phyloP scores from a whole-genome alignment of 2,329 filamentous ascomycete species.

The Pseudohalonectria lignicola region DNA sequence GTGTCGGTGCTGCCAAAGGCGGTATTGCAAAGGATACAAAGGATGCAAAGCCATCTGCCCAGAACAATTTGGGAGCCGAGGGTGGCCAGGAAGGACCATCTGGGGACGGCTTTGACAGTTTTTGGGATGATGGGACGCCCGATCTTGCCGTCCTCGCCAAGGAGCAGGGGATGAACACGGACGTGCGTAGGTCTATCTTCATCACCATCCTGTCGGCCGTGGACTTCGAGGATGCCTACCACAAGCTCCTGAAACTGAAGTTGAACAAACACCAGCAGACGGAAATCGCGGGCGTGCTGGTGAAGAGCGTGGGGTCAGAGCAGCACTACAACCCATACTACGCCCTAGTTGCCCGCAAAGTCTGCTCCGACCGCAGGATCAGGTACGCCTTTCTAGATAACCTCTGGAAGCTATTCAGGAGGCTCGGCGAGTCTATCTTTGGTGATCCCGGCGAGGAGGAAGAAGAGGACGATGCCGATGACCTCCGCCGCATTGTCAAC shows the following conservation, averaged over 20 bases:
- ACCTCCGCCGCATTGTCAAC: constrained; percentile 38
- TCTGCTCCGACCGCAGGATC: constrained; percentile 66
- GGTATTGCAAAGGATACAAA: constrained; percentile 2
- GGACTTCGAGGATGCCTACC: constrained; percentile 74
- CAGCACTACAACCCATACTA: constrained; percentile 88
- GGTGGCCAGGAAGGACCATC: constrained; percentile 12
- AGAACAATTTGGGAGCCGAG: too few relatives aligned
- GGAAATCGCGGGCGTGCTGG: constrained; percentile 77
- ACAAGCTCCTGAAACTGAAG: constrained; percentile 68
- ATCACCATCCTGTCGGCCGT: constrained; percentile 77
- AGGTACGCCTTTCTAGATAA: constrained; percentile 80
- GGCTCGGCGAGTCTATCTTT: constrained; percentile 71
- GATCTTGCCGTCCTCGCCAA: constrained; percentile 50
- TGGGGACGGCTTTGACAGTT: constrained; percentile 19
- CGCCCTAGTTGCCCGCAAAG: constrained; percentile 66
- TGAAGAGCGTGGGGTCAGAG: constrained; percentile 80
- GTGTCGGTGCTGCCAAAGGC: constrained; percentile 14
- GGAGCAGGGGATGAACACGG: constrained; percentile 77
- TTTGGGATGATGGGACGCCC: constrained; percentile 51
- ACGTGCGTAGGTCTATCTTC: constrained; percentile 84
- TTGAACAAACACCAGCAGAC: constrained; percentile 78
- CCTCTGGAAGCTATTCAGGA: constrained; percentile 76
- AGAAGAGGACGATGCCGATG: constrained; percentile 29
- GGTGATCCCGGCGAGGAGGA: constrained; percentile 41
- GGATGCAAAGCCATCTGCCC: constrained; percentile 6